Conservation (phyloP, 1,284 basidiomycete species). For the Apiotrichum siamense region DNA sequence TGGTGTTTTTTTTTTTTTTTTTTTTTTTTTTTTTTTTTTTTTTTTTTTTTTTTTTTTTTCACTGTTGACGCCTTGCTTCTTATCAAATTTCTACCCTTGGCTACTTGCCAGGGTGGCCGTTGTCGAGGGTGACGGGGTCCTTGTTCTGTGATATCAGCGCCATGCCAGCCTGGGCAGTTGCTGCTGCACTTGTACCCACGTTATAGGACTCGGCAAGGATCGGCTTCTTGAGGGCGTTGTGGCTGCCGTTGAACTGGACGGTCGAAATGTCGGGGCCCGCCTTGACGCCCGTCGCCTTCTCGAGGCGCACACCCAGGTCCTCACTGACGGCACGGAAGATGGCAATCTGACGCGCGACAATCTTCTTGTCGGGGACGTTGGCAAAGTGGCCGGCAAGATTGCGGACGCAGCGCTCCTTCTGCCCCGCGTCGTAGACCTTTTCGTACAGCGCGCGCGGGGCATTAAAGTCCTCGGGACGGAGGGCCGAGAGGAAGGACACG, state of each 20-base stretch:
- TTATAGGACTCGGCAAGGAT: no score
- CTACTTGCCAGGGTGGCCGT: no score
- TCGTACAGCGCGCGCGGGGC: slow-evolving; percentile 75
- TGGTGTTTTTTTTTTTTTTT: background rate
- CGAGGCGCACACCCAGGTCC: slow-evolving; percentile 64
- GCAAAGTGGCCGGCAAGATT: slow-evolving; percentile 72
- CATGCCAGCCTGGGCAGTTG: no score
- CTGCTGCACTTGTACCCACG: no score
- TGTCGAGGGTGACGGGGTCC: no score
- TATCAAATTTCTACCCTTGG: no score
- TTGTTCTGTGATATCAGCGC: no score
- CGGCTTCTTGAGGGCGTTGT: no score
- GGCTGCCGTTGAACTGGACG: slow-evolving; percentile 54
- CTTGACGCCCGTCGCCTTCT: slow-evolving; percentile 60
- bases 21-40: no score
- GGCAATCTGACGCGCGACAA: slow-evolving; percentile 66
- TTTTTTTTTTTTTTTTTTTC: no score
- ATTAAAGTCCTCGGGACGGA: slow-evolving; percentile 82
- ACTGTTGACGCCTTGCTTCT: no score
- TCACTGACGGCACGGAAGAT: slow-evolving; percentile 74
- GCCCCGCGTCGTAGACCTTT: slow-evolving; percentile 67
- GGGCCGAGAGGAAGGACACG: slow-evolving; percentile 64
- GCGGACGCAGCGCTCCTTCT: slow-evolving; percentile 62
- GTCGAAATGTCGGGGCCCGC: slow-evolving; percentile 51
- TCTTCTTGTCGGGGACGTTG: slow-evolving; percentile 58